These are phyloP conservation scores for Lipomyces yamanashiensis DNA, from an alignment of 805 yeast species.

Conservation along the genomic window DNA sequence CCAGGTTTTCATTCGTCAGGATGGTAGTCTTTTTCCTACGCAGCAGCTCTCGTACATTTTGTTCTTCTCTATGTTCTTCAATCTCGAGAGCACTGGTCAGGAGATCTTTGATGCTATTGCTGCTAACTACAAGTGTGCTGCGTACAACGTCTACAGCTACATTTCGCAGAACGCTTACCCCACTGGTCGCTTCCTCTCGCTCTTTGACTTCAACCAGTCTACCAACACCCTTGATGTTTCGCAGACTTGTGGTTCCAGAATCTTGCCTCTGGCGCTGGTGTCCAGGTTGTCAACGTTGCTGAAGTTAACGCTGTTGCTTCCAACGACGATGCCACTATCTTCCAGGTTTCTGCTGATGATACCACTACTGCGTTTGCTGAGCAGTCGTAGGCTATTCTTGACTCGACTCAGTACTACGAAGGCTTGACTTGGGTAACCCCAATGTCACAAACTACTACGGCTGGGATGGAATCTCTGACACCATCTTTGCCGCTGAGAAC, in stretches of 20 bases:
- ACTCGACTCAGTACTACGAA: constrained; percentile 13
- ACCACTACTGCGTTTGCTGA: constrained; percentile 10
- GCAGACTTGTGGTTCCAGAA: constrained; percentile 12
- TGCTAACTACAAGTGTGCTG: constrained; percentile 19
- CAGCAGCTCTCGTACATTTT: constrained; percentile 19
- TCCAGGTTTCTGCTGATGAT: background rate
- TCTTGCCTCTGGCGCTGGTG: constrained; percentile 22
- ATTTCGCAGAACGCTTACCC: constrained; percentile 12
- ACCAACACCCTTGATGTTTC: constrained; percentile 5
- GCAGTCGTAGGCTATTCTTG: constrained; percentile 20
- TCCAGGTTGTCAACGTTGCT: constrained; percentile 19
- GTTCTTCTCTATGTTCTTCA: constrained; percentile 15
- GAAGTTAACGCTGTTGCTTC: background rate
- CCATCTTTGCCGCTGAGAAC: constrained; percentile 9
- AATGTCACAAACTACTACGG: constrained; percentile 1
- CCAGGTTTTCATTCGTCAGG: constrained; percentile 12
- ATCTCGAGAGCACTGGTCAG: constrained; percentile 13
- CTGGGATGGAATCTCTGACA: constrained; percentile 6
- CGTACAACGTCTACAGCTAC: constrained; percentile 16
- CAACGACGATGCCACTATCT: background rate
- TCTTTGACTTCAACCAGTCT: constrained; percentile 4
- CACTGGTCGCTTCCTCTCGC: constrained; percentile 18
- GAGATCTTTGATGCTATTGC: constrained; percentile 20
- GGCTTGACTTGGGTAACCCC: constrained; percentile 5
- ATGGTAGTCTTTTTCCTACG: constrained; percentile 12